Conservation (phyloP, 139 green algal genomes). For the Chara braunii region DNA sequence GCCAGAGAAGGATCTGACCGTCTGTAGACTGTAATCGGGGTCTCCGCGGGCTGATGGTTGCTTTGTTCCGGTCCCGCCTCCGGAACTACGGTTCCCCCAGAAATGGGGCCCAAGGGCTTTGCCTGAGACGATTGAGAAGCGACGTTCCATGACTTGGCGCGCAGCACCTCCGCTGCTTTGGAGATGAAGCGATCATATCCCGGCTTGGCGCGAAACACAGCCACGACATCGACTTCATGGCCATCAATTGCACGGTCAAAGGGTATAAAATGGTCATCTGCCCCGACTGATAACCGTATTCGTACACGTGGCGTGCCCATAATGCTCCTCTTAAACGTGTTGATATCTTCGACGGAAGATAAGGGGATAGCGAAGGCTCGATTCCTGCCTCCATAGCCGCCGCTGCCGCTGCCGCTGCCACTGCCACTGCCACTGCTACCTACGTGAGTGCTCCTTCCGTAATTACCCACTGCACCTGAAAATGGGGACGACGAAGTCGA, state of each 20-base stretch:
- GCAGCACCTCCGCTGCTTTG: conserved; percentile 11
- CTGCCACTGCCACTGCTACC: too few species aligned
- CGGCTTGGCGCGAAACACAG: background rate
- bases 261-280: background rate
- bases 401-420: too few species aligned
- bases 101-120: background rate
- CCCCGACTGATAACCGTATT: background rate
- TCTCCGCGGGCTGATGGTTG: background rate
- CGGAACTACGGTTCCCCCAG: background rate
- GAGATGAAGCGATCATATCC: conserved; percentile 5
- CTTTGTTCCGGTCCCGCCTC: background rate
- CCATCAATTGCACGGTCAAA: background rate
- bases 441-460: background rate
- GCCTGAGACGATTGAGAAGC: background rate
- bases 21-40: background rate
- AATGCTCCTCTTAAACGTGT: background rate
- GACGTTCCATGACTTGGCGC: conserved; percentile 9
- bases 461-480: background rate
- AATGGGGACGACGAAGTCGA: conserved; percentile 2
- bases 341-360: background rate
- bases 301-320: conserved; percentile 1
- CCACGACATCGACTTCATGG: background rate
- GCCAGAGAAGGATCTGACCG: conserved; percentile 28
- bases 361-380: too few species aligned
- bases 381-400: too few species aligned